Evolutionary conservation across 2,329 filamentous ascomycete genomes (phyloP).

Genomic region (Colletotrichum shisoi): DNA sequence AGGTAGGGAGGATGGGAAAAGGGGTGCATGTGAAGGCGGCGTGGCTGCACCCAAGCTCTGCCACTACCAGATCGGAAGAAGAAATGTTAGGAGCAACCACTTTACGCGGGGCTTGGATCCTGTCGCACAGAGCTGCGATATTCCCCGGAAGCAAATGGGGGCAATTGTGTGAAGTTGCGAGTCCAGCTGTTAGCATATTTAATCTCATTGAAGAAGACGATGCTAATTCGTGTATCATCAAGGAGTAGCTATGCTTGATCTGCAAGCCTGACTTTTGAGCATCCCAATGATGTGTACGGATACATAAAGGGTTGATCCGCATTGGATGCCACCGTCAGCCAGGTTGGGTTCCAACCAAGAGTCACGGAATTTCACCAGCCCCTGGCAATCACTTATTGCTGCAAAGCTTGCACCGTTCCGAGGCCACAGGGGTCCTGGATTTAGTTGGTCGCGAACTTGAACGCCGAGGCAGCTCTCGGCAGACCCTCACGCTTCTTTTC

Average conservation of each 20-base stretch:
- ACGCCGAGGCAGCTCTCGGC: constrained; percentile 7
- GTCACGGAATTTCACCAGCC: background rate
- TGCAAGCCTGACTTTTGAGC: background rate
- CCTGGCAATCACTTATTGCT: constrained; percentile 14
- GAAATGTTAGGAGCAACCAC: constrained; percentile 37
- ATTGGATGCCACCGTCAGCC: background rate
- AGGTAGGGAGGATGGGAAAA: background rate
- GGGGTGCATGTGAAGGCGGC: constrained; percentile 25
- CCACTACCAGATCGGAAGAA: constrained; percentile 29
- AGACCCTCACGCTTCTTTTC: background rate
- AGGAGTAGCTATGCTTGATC: background rate
- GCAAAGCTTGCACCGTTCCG: constrained; percentile 5
- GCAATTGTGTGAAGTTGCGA: background rate
- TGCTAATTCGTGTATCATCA: background rate
- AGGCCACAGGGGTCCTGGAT: constrained; percentile 5
- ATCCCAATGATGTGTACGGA: background rate
- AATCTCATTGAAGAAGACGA: background rate
- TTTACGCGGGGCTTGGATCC: constrained; percentile 22
- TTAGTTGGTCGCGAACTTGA: constrained; percentile 4
- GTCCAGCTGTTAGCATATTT: background rate
- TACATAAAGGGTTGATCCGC: background rate
- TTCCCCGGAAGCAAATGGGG: background rate
- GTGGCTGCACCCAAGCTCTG: constrained; percentile 32
- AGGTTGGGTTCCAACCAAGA: constrained; percentile 6
- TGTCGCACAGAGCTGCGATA: constrained; percentile 7